Percentiles rank a stretch among this genome's conserved stretches.
Conservation (phyloP, 805 yeast genomes). For the Blastobotrys robertii region DNA sequence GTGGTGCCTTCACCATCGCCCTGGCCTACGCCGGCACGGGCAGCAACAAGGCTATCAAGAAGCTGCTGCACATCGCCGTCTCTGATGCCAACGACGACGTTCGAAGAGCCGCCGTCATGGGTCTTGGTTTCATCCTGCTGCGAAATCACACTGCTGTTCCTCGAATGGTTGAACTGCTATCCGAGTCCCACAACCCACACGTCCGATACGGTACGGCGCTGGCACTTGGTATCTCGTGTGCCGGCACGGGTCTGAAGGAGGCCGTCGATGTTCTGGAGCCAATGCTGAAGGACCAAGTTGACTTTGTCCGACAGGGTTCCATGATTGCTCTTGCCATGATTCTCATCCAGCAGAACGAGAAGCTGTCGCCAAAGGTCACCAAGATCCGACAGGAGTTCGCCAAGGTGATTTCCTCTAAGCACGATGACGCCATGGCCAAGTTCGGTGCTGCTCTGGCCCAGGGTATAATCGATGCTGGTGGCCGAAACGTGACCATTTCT, state of each 20-base stretch:
- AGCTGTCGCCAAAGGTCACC: slow-evolving; percentile 68
- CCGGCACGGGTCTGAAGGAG: slow-evolving; percentile 80
- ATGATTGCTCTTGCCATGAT: slow-evolving; percentile 87
- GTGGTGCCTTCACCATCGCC: slow-evolving; percentile 91
- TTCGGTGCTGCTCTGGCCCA: slow-evolving; percentile 96
- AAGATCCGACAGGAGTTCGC: slow-evolving; percentile 66
- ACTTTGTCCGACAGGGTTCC: slow-evolving; percentile 97
- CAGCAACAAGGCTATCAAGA: slow-evolving; percentile 75
- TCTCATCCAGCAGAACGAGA: slow-evolving; percentile 78
- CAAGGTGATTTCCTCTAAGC: slow-evolving; percentile 71
- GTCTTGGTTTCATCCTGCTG: slow-evolving; percentile 81
- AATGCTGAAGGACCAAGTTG: slow-evolving; percentile 85
- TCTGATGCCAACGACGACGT: slow-evolving; percentile 95
- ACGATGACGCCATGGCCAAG: slow-evolving; percentile 93
- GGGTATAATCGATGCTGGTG: slow-evolving; percentile 98
- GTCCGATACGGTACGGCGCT: slow-evolving; percentile 97
- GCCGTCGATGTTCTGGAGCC: slow-evolving; percentile 92
- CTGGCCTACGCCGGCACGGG: slow-evolving; percentile 97
- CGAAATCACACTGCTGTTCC: slow-evolving; percentile 93
- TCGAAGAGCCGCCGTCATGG: slow-evolving; percentile 89
- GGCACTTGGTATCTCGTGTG: slow-evolving; percentile 95
- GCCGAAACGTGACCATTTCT: slow-evolving; percentile 91
- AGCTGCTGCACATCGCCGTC: slow-evolving; percentile 84
- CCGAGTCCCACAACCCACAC: slow-evolving; percentile 95
- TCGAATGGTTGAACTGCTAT: slow-evolving; percentile 81